Evolutionary conservation across 768 basidiomycete genomes (phyloP).

Genomic region (Leucogyrophana mollusca): DNA sequence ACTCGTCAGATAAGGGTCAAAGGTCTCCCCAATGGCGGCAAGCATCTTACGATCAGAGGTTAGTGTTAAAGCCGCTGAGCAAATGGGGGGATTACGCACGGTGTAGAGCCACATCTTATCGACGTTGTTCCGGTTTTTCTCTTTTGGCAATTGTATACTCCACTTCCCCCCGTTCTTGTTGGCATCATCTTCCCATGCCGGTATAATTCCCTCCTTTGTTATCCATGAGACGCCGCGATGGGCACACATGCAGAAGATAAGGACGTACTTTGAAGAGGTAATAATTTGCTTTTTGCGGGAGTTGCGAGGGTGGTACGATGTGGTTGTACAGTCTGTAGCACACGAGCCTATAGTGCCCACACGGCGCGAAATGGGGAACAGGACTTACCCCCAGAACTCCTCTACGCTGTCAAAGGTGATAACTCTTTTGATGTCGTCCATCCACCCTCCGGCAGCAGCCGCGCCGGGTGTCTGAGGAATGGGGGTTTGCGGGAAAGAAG

Average conservation of each 20-base stretch:
- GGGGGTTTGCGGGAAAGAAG: slow-evolving; percentile 78
- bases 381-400: slow-evolving; percentile 95
- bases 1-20: slow-evolving; percentile 78
- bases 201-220: slow-evolving; percentile 86
- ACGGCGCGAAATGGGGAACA: not conserved
- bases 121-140: slow-evolving; percentile 81
- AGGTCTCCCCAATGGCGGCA: slow-evolving; percentile 98
- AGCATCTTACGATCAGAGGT: slow-evolving; percentile 70
- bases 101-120: slow-evolving; percentile 99
- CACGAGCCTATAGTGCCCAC: slow-evolving; percentile 3
- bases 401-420: slow-evolving; percentile 96
- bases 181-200: slow-evolving; percentile 96
- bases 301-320: slow-evolving; percentile 90
- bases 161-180: slow-evolving; percentile 99
- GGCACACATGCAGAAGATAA: not conserved
- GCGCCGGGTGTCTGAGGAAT: slow-evolving; percentile 69
- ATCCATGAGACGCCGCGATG: slow-evolving; percentile 5
- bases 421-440: slow-evolving; percentile 98
- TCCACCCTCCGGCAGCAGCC: slow-evolving; percentile 86
- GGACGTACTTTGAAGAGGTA: slow-evolving; percentile 91
- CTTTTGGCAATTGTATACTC: slow-evolving; percentile 95
- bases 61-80: not conserved
- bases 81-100: slow-evolving; percentile 40
- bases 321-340: slow-evolving; percentile 83
- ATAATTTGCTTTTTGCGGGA: slow-evolving; percentile 98